Evolutionary conservation across 257 asterid species (phyloP), one percentile per base, ranked within the genome.

Genomic region (Lycium barbarum): DNA sequence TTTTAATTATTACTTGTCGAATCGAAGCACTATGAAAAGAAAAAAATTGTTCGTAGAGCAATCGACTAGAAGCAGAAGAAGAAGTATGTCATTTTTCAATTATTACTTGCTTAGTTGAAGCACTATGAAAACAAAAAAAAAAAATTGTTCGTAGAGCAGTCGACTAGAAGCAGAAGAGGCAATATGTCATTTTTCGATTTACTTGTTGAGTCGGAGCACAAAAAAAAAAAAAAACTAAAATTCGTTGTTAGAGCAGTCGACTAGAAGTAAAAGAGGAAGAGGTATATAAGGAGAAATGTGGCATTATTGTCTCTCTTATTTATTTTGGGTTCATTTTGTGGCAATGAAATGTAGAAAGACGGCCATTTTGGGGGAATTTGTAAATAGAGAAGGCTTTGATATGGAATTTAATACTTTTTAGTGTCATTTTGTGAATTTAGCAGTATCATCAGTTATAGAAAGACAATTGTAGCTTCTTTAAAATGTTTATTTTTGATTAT

Each of bases 341-440:
- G 49, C 54, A 26, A 20, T 8, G 33, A 76, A 79, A 58, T 79
- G 83, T 83, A 81, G 47, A 61, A 43, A 18, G 45, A 53, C 1
- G 12, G 74, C 84, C 71, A 65, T 49, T 47, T 62, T 61, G 40
- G 11, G 62, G 53, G 58, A 81, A 81, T 81, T 17, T 81, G 84
- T 81, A 83, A 45, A 83, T 83, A 83, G 80, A 83, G 40, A 47
- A 67, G 18, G 68, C 57, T 49, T 65, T 67, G 57, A n/a, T 83
- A 49, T 83, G 57, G 26, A 53, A 76, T 49, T 51, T 26, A 76
- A 76, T 51, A 76, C 63, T 22, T 3, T 76, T 38, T 68, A 36
- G 78, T 40, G 79, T 71, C 9, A 71, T 71, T 71, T 71, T 8
- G 38, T 71, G 57, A 18, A 43, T 9, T 47, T 17, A 71, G 79